These are phyloP conservation scores for Tricholomella constricta DNA, from an alignment of 768 basidiomycete genomes.

Conservation along the genomic window DNA sequence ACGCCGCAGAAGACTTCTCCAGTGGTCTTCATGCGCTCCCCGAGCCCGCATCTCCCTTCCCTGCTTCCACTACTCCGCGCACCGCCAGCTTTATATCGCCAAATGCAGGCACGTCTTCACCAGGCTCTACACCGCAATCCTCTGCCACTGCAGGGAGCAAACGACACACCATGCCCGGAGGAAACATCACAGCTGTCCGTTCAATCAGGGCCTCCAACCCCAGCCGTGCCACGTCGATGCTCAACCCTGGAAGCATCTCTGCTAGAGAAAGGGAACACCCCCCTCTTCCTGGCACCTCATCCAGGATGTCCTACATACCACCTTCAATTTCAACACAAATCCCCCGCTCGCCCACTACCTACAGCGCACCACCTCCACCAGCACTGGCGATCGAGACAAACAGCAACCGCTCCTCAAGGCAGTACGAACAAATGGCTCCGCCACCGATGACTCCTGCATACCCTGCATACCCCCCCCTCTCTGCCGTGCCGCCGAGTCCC, in stretches of 20 bases:
- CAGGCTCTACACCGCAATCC: slow-evolving; percentile 31
- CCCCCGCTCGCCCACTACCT: slow-evolving; percentile 56
- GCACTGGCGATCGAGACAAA: slow-evolving; percentile 15
- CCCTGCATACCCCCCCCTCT: slow-evolving; percentile 60
- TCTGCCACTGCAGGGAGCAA: slow-evolving; percentile 57
- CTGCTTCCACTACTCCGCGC: slow-evolving; percentile 36
- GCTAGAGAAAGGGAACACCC: slow-evolving; percentile 23
- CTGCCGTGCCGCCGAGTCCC: slow-evolving; percentile 51
- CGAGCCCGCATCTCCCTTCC: slow-evolving; percentile 82
- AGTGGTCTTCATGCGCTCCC: slow-evolving; percentile 54
- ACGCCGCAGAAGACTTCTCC: slow-evolving; percentile 32
- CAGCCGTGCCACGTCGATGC: slow-evolving; percentile 23
- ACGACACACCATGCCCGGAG: slow-evolving; percentile 51
- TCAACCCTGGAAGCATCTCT: slow-evolving; percentile 17
- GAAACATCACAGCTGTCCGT: slow-evolving; percentile 30
- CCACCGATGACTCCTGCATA: slow-evolving; percentile 70
- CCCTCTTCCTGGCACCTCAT: slow-evolving; percentile 26
- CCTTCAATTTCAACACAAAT: slow-evolving; percentile 38
- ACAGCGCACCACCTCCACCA: slow-evolving; percentile 45
- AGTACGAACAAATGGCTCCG: slow-evolving; percentile 17
- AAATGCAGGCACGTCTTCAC: slow-evolving; percentile 13
- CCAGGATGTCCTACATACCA: slow-evolving; percentile 34
- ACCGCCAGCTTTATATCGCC: slow-evolving; percentile 21
- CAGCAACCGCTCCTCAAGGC: slow-evolving; percentile 1
- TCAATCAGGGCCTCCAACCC: slow-evolving; percentile 22